Evolutionary conservation across 495 filamentous ascomycete genomes (phyloP).

Genomic region (Penicillium simplicissimum): DNA sequence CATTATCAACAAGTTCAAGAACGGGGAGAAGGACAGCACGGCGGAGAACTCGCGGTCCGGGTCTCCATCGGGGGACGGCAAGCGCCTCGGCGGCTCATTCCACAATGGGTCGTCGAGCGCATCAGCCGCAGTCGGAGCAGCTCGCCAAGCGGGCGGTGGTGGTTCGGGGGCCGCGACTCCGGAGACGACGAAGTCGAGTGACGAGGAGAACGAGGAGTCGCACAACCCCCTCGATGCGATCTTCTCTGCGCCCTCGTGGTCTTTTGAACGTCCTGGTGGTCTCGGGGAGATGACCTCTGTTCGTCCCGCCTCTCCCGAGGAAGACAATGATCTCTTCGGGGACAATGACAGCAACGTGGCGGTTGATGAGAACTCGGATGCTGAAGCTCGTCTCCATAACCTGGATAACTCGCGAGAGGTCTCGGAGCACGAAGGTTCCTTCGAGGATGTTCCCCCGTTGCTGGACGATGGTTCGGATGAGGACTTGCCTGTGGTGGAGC

Average conservation of each 20-base stretch:
- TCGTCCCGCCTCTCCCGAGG: slow-evolving; percentile 13
- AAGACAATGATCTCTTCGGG: slow-evolving; percentile 38
- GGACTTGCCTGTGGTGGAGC: slow-evolving; percentile 49
- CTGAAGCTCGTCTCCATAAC: slow-evolving; percentile 35
- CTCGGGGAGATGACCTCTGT: slow-evolving; percentile 3
- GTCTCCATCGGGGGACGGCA: slow-evolving; percentile 74
- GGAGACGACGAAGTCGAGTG: slow-evolving; percentile 35
- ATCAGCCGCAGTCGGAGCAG: slow-evolving; percentile 72
- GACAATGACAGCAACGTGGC: slow-evolving; percentile 48
- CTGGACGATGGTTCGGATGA: slow-evolving; percentile 41
- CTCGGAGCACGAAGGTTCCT: slow-evolving; percentile 33
- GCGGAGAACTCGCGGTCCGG: slow-evolving; percentile 47
- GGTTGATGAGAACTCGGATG: slow-evolving; percentile 44
- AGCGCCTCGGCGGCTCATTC: slow-evolving; percentile 83
- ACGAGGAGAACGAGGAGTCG: slow-evolving; percentile 22
- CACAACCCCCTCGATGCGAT: slow-evolving; percentile 8
- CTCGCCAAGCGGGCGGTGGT: slow-evolving; percentile 67
- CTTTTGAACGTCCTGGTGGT: slow-evolving; percentile 6
- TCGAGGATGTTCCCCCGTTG: slow-evolving; percentile 38
- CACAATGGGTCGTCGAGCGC: slow-evolving; percentile 82
- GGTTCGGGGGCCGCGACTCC: slow-evolving; percentile 48
- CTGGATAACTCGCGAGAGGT: slow-evolving; percentile 26
- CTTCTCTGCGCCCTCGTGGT: slow-evolving; percentile 9
- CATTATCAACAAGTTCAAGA: slow-evolving; percentile 56
- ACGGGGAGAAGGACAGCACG: slow-evolving; percentile 42